Conservation (phyloP, 495 filamentous ascomycete genomes). For the Neurospora sp. region DNA sequence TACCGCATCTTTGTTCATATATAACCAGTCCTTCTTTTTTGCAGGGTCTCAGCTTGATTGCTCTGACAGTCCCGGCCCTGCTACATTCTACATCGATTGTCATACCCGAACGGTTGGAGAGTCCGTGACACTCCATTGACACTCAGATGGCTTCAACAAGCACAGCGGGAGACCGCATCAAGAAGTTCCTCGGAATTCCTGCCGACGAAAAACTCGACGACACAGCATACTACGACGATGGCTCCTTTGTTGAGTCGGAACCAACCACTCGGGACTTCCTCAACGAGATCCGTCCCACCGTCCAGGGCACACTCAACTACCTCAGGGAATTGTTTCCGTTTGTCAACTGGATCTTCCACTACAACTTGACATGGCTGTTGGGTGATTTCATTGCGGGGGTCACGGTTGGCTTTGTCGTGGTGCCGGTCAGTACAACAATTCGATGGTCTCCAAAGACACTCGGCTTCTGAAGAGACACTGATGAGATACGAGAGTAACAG, state of each 20-base stretch:
- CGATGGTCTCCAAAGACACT: not conserved
- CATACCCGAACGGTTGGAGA: not conserved
- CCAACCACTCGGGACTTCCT: conserved; percentile 64
- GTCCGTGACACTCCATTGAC: not conserved
- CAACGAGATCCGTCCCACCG: conserved; percentile 43
- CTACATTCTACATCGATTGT: not conserved
- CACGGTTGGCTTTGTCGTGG: conserved; percentile 24
- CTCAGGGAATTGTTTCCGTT: conserved; percentile 38
- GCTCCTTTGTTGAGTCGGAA: conserved; percentile 69
- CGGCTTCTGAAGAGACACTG: conserved; percentile 20
- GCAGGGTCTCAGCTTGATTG: not conserved
- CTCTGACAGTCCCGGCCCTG: not conserved
- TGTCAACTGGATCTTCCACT: conserved; percentile 40
- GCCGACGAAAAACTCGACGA: conserved; percentile 15
- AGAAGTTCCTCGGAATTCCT: conserved; percentile 20
- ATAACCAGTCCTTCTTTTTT: conserved; percentile 1
- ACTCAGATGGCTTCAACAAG: conserved; percentile 7
- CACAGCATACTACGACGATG: conserved; percentile 21
- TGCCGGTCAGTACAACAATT: conserved; percentile 4
- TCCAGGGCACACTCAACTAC: conserved; percentile 43
- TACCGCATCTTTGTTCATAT: conserved; percentile 7
- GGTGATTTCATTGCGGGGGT: conserved; percentile 38
- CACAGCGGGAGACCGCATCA: conserved; percentile 15
- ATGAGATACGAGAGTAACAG: conserved; percentile 43
- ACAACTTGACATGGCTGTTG: conserved; percentile 40